A percentile compares a stretch with the other conserved stretches of the same genome.
phyloP scores from a whole-genome alignment of 805 yeast species.

The Barnettozyma wickerhamii region DNA sequence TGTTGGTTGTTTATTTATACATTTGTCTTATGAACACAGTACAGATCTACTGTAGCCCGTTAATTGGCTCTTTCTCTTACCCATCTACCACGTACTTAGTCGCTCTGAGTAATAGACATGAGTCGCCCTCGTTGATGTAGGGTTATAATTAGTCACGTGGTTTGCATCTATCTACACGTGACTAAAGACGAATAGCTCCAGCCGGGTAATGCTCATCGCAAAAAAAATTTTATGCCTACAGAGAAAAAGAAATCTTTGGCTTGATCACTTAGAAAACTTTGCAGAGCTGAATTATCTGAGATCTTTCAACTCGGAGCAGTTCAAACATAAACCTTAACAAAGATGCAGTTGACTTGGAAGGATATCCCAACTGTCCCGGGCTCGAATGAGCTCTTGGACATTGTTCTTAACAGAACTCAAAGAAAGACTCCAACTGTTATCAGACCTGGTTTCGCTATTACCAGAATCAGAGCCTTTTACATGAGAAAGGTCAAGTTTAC shows the following conservation, averaged over 20 bases:
- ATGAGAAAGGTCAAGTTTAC: slow-evolving; percentile 98
- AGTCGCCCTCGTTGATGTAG: too few relatives aligned
- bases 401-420: slow-evolving; percentile 95
- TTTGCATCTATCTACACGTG: background rate
- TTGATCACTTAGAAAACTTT: background rate
- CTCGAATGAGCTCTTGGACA: slow-evolving; percentile 90
- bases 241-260: slow-evolving; percentile 2
- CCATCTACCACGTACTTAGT: too few relatives aligned
- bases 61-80: too few relatives aligned
- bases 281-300: background rate
- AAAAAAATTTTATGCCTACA: background rate
- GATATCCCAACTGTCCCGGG: slow-evolving; percentile 95
- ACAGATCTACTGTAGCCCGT: too few relatives aligned
- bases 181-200: too few relatives aligned
- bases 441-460: slow-evolving; percentile 92
- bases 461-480: slow-evolving; percentile 94
- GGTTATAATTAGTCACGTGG: background rate
- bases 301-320: background rate
- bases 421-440: slow-evolving; percentile 99
- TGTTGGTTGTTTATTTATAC: background rate
- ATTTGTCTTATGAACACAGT: too few relatives aligned
- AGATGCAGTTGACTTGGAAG: slow-evolving; percentile 97
- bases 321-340: too few relatives aligned
- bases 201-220: slow-evolving; percentile 7
- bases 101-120: too few relatives aligned